A percentile compares a stretch with the other conserved stretches of the same genome.
These are phyloP conservation scores for Sporothrix globosa DNA, from an alignment of 2,329 filamentous ascomycete genomes.

Conservation along the genomic window DNA sequence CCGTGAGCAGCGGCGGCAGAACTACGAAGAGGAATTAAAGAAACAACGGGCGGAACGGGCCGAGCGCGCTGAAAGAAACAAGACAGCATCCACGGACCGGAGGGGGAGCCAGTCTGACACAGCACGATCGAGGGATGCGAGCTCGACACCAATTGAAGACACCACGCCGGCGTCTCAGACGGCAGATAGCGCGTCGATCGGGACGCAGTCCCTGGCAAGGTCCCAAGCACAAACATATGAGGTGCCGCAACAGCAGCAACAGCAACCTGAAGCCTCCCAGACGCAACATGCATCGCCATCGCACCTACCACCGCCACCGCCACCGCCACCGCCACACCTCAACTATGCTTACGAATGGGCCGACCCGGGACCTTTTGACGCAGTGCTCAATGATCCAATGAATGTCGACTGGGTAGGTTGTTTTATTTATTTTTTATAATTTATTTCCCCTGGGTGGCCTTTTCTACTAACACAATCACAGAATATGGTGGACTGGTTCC, in stretches of 20 bases:
- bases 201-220: neutral
- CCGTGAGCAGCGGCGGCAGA: neutral
- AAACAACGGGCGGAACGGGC: slow-evolving; percentile 2
- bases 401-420: slow-evolving; percentile 37
- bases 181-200: neutral
- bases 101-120: slow-evolving; percentile 13
- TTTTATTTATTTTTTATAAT: neutral
- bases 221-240: neutral
- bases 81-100: neutral
- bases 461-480: slow-evolving; percentile 1
- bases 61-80: neutral
- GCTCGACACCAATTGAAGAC: slow-evolving; percentile 1
- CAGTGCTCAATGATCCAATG: slow-evolving; percentile 33
- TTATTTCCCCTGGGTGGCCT: too few species aligned
- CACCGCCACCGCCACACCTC: slow-evolving; percentile 6
- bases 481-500: slow-evolving; percentile 36
- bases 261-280: neutral
- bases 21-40: neutral
- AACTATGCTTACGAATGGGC: slow-evolving; percentile 34
- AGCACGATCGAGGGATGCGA: neutral
- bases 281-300: neutral
- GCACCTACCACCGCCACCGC: neutral
- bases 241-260: neutral
- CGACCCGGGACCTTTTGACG: slow-evolving; percentile 33
- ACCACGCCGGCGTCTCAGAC: slow-evolving; percentile 10